Evolutionary conservation across 805 yeast genomes (phyloP).

Genomic region (Priceomyces carsonii): DNA sequence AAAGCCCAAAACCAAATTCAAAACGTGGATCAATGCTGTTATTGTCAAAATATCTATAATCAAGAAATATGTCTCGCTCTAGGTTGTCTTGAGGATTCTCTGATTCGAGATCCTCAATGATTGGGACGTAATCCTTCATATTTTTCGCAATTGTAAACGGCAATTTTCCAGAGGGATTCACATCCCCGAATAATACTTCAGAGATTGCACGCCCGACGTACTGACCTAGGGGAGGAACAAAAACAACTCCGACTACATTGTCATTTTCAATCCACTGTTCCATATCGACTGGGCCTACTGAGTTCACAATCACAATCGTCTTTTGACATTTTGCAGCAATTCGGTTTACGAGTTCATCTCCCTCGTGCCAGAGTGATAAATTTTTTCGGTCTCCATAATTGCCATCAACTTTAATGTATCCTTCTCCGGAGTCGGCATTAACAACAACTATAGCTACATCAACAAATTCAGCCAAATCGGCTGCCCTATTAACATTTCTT

Average conservation of each 20-base stretch:
- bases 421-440: slow-evolving; percentile 58
- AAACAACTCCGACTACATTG: slow-evolving; percentile 58
- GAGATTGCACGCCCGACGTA: slow-evolving; percentile 58
- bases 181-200: slow-evolving; percentile 59
- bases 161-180: slow-evolving; percentile 62
- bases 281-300: slow-evolving; percentile 62
- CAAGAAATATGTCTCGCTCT: slow-evolving; percentile 51
- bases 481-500: slow-evolving; percentile 44
- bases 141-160: slow-evolving; percentile 65
- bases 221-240: slow-evolving; percentile 59
- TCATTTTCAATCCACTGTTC: slow-evolving; percentile 59
- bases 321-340: slow-evolving; percentile 52
- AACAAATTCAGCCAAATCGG: slow-evolving; percentile 47
- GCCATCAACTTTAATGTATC: slow-evolving; percentile 55
- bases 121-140: slow-evolving; percentile 46
- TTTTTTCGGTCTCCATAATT: slow-evolving; percentile 61
- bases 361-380: slow-evolving; percentile 55
- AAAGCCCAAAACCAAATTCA: slow-evolving; percentile 64
- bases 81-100: slow-evolving; percentile 43
- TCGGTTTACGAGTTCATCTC: slow-evolving; percentile 51
- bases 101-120: slow-evolving; percentile 34
- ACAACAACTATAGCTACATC: slow-evolving; percentile 59
- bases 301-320: slow-evolving; percentile 58
- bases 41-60: slow-evolving; percentile 60
- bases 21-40: slow-evolving; percentile 55